Base-by-base conservation (phyloP, 1,284 basidiomycete species). In the Boletus sp. region DNA sequence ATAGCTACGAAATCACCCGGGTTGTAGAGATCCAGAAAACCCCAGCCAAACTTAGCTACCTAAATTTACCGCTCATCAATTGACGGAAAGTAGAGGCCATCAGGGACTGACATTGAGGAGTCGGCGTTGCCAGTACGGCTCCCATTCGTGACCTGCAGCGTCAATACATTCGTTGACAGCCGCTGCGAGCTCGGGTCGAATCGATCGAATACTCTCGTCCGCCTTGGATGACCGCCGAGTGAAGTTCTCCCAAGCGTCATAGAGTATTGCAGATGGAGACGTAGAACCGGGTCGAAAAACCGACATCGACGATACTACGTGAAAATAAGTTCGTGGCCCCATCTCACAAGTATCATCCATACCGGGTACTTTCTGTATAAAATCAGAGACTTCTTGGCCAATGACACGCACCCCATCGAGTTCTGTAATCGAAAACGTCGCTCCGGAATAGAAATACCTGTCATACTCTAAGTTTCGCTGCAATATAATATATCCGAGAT, bases 41-140 rank as follows among this genome's bases (percentile, higher is more conserved):
- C 90, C 62, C 95, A 87, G 2, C 97, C 97, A 68, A 97, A 98
- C 70, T 95, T 94, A 1, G 97, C 97, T 17, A 96, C 95, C 93
- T 95, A 63, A 44, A 43, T 59, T 48, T 31, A 58, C 23, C 43
- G 51, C 5, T 27, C 44, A 52, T 66, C 49, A 62, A 52, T 52
- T 13, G 5, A 55, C 61, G n/a, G n/a, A 16, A 19, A 56, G 10
- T 48, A 59, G 30, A 19, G 25, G 17, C 56, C n/a, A 4, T 5
- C 8, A 31, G 31, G 30, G 49, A 56, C 78, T 71, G 64, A 94
- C 94, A 72, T 86, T 93, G 23, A 99, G 81, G 43, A 99, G 80
- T 52, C 86, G 84, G 59, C 90, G 87, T 74, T 99, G 97, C 93
- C 94, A 97, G 59, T 84, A 80, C 1, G 90, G 87, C 59, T 97